These are phyloP conservation scores for Fragaria iinumae DNA, from an alignment of 306 rosid species.

Conservation along the genomic window DNA sequence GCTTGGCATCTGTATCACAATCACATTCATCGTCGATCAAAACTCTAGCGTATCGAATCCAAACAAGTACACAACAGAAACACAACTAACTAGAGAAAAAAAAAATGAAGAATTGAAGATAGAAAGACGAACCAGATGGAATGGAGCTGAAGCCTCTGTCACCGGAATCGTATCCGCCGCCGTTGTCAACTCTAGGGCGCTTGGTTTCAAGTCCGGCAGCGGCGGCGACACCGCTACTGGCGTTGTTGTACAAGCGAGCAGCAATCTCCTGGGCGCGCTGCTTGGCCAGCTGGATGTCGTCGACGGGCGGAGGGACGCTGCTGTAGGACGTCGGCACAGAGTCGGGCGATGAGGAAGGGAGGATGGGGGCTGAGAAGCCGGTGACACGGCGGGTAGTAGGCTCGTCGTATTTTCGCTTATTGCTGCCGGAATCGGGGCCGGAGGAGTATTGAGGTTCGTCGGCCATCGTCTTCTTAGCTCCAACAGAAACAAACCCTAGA, in stretches of 20 bases:
- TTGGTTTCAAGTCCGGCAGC: conserved; percentile 51
- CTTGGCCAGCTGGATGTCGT: conserved; percentile 81
- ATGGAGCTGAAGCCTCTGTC: conserved; percentile 53
- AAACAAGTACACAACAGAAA: not conserved
- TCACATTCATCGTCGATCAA: conserved; percentile 7
- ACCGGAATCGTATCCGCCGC: conserved; percentile 62
- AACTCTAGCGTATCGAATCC: not conserved
- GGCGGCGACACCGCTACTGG: conserved; percentile 29
- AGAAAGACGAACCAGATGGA: conserved; percentile 26
- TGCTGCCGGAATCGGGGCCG: conserved; percentile 39
- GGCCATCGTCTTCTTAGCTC: conserved; percentile 40
- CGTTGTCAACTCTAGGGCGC: conserved; percentile 82
- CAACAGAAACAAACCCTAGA: conserved; percentile 50
- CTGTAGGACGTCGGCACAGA: conserved; percentile 47
- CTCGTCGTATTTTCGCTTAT: conserved; percentile 92
- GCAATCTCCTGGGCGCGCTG: conserved; percentile 97
- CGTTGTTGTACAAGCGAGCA: conserved; percentile 62
- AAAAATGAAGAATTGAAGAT: too few relatives aligned
- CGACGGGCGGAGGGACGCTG: conserved; percentile 64
- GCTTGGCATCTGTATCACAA: conserved; percentile 48
- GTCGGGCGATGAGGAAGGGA: conserved; percentile 47
- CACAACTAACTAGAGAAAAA: too few relatives aligned
- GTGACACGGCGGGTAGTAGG: conserved; percentile 50
- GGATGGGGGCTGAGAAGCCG: conserved; percentile 66
- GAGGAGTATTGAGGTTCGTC: conserved; percentile 74